A percentile compares a stretch with the other conserved stretches of the same genome.
phyloP scores from a whole-genome alignment of 257 asterid species.

The Rauvolfia tetraphylla region DNA sequence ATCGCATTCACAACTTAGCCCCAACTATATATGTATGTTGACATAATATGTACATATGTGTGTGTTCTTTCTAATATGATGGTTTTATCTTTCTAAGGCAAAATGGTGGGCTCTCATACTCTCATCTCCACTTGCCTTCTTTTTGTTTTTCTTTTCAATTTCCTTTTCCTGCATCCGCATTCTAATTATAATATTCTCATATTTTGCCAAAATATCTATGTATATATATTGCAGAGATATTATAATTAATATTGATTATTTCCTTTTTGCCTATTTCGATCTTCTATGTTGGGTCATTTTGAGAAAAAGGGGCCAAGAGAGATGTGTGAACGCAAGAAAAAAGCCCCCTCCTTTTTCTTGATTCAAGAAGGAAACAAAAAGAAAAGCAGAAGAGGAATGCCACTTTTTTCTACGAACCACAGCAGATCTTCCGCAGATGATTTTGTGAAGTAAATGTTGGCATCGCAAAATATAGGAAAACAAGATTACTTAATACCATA shows the following conservation, averaged over 20 bases:
- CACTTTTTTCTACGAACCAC: not conserved
- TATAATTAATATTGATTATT: slow-evolving; percentile 5
- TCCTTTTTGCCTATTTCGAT: slow-evolving; percentile 5
- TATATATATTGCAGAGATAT: not conserved
- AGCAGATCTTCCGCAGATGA: no score
- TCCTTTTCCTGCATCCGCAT: slow-evolving; percentile 23
- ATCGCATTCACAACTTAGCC: slow-evolving; percentile 22
- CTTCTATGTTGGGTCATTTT: not conserved
- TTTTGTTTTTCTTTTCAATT: not conserved
- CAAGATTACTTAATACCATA: no score
- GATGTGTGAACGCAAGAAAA: no score
- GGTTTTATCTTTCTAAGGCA: slow-evolving; percentile 6
- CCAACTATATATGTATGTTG: slow-evolving; percentile 17
- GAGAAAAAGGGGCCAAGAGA: not conserved
- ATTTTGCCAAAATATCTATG: slow-evolving; percentile 27
- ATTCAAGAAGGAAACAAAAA: not conserved
- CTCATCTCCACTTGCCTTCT: slow-evolving; percentile 31
- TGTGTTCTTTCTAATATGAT: slow-evolving; percentile 7
- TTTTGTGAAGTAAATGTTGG: no score
- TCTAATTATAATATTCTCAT: slow-evolving; percentile 14
- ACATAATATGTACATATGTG: not conserved
- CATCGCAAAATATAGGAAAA: no score
- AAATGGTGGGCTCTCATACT: slow-evolving; percentile 33
- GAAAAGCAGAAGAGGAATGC: not conserved
- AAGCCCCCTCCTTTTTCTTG: not conserved